Evolutionary conservation across 1,139 yeast genomes (phyloP).

Genomic region (Zhuliangozyma blackwelliae): DNA sequence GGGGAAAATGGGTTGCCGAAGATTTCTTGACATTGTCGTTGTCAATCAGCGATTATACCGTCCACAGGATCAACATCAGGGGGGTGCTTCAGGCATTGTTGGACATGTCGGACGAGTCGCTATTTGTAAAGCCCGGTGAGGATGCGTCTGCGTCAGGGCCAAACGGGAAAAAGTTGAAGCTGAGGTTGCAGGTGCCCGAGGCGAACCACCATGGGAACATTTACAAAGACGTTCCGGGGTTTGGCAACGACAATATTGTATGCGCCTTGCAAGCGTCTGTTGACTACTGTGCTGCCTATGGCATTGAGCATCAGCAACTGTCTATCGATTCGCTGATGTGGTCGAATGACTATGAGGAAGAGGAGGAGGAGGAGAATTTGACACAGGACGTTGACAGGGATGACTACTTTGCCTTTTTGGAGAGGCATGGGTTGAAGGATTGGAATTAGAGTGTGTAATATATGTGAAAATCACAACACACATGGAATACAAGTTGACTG

Average conservation of each 20-base stretch:
- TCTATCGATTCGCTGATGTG: neutral
- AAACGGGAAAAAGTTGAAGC: neutral
- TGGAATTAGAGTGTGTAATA: too few relatives aligned
- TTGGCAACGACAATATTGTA: conserved; percentile 26
- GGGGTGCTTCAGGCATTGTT: conserved; percentile 26
- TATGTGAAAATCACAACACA: too few relatives aligned
- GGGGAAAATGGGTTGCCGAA: conserved; percentile 10
- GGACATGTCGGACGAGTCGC: conserved; percentile 10
- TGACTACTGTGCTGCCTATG: conserved; percentile 26
- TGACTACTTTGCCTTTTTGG: conserved; percentile 1
- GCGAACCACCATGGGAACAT: conserved; percentile 6
- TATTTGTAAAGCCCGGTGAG: conserved; percentile 10
- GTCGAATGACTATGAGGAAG: conserved; percentile 1
- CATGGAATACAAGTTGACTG: too few relatives aligned
- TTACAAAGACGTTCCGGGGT: conserved; percentile 15
- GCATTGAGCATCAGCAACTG: conserved; percentile 11
- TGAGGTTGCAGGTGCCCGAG: conserved; percentile 5
- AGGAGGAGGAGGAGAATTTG: neutral
- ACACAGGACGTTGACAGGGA: neutral
- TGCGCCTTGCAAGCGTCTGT: conserved; percentile 29
- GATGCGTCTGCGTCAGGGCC: neutral
- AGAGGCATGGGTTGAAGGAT: neutral
- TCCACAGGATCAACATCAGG: conserved; percentile 26
- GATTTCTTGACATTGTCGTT: conserved; percentile 30
- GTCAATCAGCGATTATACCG: conserved; percentile 32